Percentiles rank a stretch among this genome's conserved stretches.
Evolutionary conservation across 164 flowering plant genomes (phyloP).

Genomic region (Umbellularia californica): DNA sequence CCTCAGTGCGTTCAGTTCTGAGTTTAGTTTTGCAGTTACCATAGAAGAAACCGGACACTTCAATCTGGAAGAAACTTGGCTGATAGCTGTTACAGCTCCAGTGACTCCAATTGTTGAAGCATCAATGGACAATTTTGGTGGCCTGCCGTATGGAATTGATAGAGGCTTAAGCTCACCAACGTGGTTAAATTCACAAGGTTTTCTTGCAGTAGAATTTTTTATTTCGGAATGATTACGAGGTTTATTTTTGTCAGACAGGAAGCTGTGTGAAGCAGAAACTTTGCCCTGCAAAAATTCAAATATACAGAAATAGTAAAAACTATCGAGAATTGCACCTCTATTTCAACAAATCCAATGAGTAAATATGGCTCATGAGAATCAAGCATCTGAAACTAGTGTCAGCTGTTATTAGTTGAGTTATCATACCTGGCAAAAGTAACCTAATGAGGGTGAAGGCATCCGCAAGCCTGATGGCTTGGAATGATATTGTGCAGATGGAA

Average conservation of each 20-base stretch:
- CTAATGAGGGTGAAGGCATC: slow-evolving; percentile 88
- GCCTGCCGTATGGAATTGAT: slow-evolving; percentile 3
- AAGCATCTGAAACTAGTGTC: background rate
- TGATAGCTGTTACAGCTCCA: slow-evolving; percentile 5
- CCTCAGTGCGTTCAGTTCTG: slow-evolving; percentile 13
- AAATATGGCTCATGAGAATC: background rate
- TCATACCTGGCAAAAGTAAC: slow-evolving; percentile 71
- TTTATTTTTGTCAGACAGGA: slow-evolving; percentile 15
- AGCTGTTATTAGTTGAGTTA: background rate
- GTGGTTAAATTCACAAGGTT: slow-evolving; percentile 5
- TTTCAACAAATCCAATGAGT: background rate
- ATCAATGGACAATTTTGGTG: slow-evolving; percentile 1
- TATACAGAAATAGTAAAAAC: background rate
- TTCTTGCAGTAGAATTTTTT: slow-evolving; percentile 13
- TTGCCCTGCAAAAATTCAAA: slow-evolving; percentile 41
- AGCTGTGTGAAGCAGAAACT: slow-evolving; percentile 23
- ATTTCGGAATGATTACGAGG: slow-evolving; percentile 16
- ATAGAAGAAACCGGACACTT: slow-evolving; percentile 15
- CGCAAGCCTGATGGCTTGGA: slow-evolving; percentile 76
- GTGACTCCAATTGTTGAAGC: slow-evolving; percentile 2
- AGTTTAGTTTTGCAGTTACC: slow-evolving; percentile 12
- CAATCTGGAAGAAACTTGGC: background rate
- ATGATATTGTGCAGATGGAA: slow-evolving; percentile 25
- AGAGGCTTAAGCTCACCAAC: slow-evolving; percentile 3
- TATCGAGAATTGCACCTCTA: background rate